These are phyloP conservation scores for Erigeron canadensis DNA, from an alignment of 129 eudicot species.

Conservation along the genomic window DNA sequence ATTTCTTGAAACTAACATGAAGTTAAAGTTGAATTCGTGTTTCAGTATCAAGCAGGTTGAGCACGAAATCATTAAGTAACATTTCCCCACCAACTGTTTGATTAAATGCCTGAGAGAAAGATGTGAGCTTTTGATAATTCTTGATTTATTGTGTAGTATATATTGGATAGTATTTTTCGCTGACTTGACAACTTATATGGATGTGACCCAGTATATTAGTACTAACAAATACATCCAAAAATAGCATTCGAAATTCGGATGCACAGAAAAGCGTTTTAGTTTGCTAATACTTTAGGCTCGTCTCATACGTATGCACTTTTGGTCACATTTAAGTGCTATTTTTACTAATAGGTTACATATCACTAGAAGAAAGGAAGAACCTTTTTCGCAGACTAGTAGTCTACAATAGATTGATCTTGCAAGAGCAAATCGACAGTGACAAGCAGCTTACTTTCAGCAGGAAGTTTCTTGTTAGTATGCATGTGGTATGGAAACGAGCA, in stretches of 20 bases:
- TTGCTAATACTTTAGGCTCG: background rate
- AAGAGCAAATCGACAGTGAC: conserved; percentile 68
- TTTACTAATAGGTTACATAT: conserved; percentile 45
- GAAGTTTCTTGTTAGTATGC: conserved; percentile 39
- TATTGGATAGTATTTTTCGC: too few species aligned
- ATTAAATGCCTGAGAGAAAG: conserved; percentile 25
- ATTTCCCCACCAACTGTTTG: conserved; percentile 22
- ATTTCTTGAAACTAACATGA: background rate
- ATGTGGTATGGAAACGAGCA: conserved; percentile 45
- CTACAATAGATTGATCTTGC: conserved; percentile 69
- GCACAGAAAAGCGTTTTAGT: too few species aligned
- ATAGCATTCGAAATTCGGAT: too few species aligned
- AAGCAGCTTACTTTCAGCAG: conserved; percentile 64
- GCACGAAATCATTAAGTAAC: background rate
- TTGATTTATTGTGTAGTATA: too few species aligned
- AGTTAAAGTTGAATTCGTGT: background rate
- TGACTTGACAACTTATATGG: too few species aligned
- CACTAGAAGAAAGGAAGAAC: conserved; percentile 72
- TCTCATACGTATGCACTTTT: background rate
- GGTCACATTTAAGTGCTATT: conserved; percentile 13
- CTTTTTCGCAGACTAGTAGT: conserved; percentile 59
- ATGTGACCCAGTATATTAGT: too few species aligned
- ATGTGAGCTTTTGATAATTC: background rate
- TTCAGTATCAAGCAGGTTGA: too few species aligned
- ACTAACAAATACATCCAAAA: too few species aligned